Conservation (phyloP, 805 yeast genomes). For the Schizosaccharomyces lindneri region DNA sequence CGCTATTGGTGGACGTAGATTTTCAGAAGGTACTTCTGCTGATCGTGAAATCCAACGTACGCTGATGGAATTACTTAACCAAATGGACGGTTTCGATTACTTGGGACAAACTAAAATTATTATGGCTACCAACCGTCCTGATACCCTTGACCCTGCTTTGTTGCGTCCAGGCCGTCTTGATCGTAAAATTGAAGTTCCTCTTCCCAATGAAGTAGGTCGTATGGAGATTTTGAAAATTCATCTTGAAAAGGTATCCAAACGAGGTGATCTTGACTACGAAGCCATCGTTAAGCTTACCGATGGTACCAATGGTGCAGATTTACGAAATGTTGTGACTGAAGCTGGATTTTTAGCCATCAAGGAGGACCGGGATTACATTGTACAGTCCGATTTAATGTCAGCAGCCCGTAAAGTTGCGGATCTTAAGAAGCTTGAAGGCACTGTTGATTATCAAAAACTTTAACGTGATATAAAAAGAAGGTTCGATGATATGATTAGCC, state of each 20-base stretch:
- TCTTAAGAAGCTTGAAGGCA: conserved; percentile 89
- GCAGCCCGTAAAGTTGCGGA: conserved; percentile 96
- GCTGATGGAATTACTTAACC: conserved; percentile 83
- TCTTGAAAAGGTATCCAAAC: conserved; percentile 57
- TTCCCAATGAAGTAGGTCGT: conserved; percentile 91
- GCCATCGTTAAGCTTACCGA: conserved; percentile 86
- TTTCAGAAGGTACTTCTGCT: conserved; percentile 93
- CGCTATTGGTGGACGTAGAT: conserved; percentile 96
- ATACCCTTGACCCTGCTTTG: conserved; percentile 88
- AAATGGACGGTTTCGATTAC: conserved; percentile 95
- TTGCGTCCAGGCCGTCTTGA: conserved; percentile 94
- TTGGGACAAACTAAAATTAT: conserved; percentile 91
- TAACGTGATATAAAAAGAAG: conserved; percentile 14
- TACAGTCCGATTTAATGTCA: conserved; percentile 85
- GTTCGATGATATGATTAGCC: not conserved
- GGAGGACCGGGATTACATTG: conserved; percentile 84
- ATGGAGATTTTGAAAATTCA: conserved; percentile 86
- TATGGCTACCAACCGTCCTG: conserved; percentile 99
- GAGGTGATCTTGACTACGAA: conserved; percentile 90
- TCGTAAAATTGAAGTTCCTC: conserved; percentile 80
- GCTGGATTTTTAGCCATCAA: conserved; percentile 96
- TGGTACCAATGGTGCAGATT: conserved; percentile 96
- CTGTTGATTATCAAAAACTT: conserved; percentile 80
- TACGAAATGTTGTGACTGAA: conserved; percentile 90
- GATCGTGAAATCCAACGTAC: conserved; percentile 97